Conservation (phyloP, 2,329 filamentous ascomycete genomes). For the Cryphonectria carpinicola region DNA sequence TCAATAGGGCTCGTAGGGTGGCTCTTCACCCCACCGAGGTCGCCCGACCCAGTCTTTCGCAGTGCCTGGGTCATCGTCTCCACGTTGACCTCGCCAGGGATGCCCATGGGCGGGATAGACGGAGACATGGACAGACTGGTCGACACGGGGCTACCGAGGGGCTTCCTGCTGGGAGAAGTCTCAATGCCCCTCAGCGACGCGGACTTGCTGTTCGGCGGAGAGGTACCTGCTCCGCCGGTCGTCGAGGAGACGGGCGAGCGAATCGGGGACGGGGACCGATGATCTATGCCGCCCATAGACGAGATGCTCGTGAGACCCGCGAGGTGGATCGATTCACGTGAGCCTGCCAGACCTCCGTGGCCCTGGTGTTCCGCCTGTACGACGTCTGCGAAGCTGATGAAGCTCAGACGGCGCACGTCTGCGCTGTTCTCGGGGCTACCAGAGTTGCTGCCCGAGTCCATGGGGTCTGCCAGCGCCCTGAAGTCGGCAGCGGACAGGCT, state of each 20-base stretch:
- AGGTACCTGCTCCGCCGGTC: constrained; percentile 58
- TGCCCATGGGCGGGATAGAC: constrained; percentile 17
- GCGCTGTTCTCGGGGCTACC: constrained; percentile 68
- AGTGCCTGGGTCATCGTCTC: constrained; percentile 94
- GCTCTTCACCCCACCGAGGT: constrained; percentile 65
- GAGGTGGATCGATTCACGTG: constrained; percentile 71
- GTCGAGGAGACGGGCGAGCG: constrained; percentile 78
- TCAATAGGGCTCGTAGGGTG: constrained; percentile 63
- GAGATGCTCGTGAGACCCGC: constrained; percentile 67
- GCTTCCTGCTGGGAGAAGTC: constrained; percentile 61
- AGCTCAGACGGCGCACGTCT: constrained; percentile 83
- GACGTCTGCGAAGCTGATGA: constrained; percentile 96
- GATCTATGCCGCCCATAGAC: constrained; percentile 47
- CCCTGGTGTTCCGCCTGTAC: constrained; percentile 85
- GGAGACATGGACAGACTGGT: constrained; percentile 35
- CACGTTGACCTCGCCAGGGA: constrained; percentile 73
- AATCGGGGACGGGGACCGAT: constrained; percentile 79
- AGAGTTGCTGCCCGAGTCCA: constrained; percentile 64
- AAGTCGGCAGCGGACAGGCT: constrained; percentile 46
- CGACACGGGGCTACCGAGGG: constrained; percentile 67
- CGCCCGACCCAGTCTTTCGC: constrained; percentile 81
- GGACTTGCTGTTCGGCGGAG: constrained; percentile 76
- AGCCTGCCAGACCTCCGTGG: constrained; percentile 52
- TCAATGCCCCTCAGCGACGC: constrained; percentile 77
- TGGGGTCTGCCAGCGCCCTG: constrained; percentile 56